These are phyloP conservation scores for Exophiala sp. DNA, from an alignment of 2,329 filamentous ascomycete species.

Conservation along the genomic window DNA sequence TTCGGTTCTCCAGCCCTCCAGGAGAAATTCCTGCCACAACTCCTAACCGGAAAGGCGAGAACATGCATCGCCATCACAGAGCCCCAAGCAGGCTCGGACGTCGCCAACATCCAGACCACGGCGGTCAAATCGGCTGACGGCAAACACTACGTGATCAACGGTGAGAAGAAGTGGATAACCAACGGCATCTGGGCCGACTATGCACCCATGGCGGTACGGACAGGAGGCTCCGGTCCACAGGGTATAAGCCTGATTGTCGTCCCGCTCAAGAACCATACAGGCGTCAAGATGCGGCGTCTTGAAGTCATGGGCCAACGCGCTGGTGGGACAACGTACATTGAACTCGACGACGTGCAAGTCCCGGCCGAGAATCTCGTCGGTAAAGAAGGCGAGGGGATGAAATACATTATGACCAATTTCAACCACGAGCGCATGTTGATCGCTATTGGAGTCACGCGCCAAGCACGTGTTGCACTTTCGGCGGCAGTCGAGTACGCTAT, in stretches of 20 bases:
- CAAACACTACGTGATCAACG: conserved; percentile 66
- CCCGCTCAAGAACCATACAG: conserved; percentile 61
- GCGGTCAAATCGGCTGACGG: conserved; percentile 61
- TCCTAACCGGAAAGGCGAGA: conserved; percentile 63
- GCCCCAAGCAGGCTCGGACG: conserved; percentile 69
- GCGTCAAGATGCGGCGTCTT: conserved; percentile 64
- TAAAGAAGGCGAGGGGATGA: conserved; percentile 67
- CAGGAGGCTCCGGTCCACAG: conserved; percentile 56
- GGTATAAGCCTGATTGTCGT: conserved; percentile 67
- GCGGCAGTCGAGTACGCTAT: conserved; percentile 61
- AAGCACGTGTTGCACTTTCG: conserved; percentile 58
- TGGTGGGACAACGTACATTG: conserved; percentile 70
- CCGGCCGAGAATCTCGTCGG: conserved; percentile 69
- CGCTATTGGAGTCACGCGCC: conserved; percentile 60
- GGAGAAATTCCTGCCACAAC: conserved; percentile 62
- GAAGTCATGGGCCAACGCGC: conserved; percentile 62
- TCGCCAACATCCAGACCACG: conserved; percentile 67
- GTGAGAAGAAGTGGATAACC: conserved; percentile 78
- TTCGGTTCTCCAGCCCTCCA: conserved; percentile 61
- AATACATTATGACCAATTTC: conserved; percentile 74
- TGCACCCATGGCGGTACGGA: conserved; percentile 68
- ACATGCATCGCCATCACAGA: conserved; percentile 76
- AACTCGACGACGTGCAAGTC: conserved; percentile 70
- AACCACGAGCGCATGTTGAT: conserved; percentile 73
- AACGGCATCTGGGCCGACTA: conserved; percentile 69